Evolutionary conservation across 768 basidiomycete genomes (phyloP).

Genomic region (Tremella mesenterica): DNA sequence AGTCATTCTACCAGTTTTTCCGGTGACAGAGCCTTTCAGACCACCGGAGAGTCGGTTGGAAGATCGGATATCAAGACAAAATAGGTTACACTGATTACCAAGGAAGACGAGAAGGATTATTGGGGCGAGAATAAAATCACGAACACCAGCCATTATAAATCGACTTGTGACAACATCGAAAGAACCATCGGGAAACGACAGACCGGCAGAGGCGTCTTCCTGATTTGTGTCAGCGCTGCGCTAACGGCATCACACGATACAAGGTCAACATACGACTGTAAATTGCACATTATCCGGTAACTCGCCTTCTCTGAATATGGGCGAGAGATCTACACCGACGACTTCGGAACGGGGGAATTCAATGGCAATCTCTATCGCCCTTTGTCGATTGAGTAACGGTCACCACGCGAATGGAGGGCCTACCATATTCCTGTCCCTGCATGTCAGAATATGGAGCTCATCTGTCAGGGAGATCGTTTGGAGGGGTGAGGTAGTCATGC

Average conservation of each 20-base stretch:
- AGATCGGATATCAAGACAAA: too few relatives aligned
- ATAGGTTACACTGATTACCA: too few relatives aligned
- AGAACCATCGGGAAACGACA: slow-evolving; percentile 12
- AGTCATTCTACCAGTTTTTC: background rate
- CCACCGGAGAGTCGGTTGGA: too few relatives aligned
- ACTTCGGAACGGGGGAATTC: slow-evolving; percentile 15
- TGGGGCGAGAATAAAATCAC: background rate
- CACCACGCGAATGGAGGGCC: background rate
- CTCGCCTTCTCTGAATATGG: background rate
- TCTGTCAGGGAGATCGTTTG: too few relatives aligned
- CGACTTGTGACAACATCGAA: slow-evolving; percentile 17
- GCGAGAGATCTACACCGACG: background rate
- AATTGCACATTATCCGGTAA: slow-evolving; percentile 18
- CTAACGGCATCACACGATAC: slow-evolving; percentile 6
- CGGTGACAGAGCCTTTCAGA: too few relatives aligned
- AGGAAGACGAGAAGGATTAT: too few relatives aligned
- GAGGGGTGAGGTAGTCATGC: too few relatives aligned
- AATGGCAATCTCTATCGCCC: slow-evolving; percentile 19
- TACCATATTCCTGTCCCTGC: slow-evolving; percentile 20
- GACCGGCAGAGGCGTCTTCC: slow-evolving; percentile 10
- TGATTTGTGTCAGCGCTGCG: slow-evolving; percentile 7
- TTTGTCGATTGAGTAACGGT: background rate
- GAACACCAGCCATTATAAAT: slow-evolving; percentile 12
- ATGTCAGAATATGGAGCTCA: slow-evolving; percentile 7
- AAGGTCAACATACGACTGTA: slow-evolving; percentile 13